phyloP scores from a whole-genome alignment of 2,329 filamentous ascomycete genomes.

The Diplodia sapinea region DNA sequence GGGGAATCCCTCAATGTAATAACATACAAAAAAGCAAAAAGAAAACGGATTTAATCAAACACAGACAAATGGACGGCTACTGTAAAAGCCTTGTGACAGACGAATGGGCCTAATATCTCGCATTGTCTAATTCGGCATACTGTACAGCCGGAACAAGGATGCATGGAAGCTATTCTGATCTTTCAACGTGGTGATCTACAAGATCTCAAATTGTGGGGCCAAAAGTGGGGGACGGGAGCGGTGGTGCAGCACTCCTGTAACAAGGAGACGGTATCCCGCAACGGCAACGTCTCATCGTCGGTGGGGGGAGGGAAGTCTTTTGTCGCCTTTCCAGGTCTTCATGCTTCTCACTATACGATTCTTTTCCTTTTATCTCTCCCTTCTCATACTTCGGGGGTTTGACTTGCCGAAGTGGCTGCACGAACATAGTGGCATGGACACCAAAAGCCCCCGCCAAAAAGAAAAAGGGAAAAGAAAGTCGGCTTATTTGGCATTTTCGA shows the following conservation, averaged over 20 bases:
- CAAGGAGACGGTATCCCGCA: not conserved
- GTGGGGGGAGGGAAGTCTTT: not conserved
- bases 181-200: not conserved
- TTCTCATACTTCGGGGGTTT: too few species aligned
- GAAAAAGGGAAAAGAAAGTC: too few species aligned
- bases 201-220: not conserved
- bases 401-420: too few species aligned
- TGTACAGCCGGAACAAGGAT: not conserved
- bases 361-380: not conserved
- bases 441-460: too few species aligned
- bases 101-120: not conserved
- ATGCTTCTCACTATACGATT: not conserved
- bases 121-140: not conserved
- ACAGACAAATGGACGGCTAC: not conserved
- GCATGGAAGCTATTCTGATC: not conserved
- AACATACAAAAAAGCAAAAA: not conserved
- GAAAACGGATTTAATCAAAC: not conserved
- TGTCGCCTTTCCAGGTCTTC: not conserved
- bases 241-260: not conserved
- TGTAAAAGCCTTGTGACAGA: not conserved
- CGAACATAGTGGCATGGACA: too few species aligned
- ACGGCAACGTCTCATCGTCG: not conserved
- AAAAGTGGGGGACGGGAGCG: not conserved
- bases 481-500: too few species aligned
- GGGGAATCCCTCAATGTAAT: not conserved